These are phyloP conservation scores for Schwanniomyces pseudopolymorphus DNA, from an alignment of 805 yeast species.

Conservation along the genomic window DNA sequence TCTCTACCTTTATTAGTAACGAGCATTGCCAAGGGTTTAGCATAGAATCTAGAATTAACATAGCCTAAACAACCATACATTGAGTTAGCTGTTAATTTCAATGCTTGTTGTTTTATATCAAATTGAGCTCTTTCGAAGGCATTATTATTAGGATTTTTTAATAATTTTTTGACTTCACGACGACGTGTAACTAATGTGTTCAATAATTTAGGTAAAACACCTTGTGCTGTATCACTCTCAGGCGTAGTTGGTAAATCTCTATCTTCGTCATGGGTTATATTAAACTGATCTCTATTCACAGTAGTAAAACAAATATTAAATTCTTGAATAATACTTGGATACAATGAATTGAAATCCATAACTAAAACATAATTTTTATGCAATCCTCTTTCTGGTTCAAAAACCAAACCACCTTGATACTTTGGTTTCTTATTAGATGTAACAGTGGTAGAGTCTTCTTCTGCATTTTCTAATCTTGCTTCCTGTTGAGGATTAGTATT, in stretches of 20 bases:
- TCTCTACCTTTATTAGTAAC: conserved; percentile 96
- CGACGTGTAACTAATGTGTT: conserved; percentile 87
- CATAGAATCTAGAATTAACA: conserved; percentile 88
- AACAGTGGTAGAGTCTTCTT: conserved; percentile 48
- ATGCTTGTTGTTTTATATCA: conserved; percentile 94
- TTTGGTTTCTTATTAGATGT: conserved; percentile 66
- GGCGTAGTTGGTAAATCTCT: conserved; percentile 71
- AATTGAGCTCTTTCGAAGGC: conserved; percentile 73
- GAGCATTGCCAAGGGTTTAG: conserved; percentile 92
- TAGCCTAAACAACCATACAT: conserved; percentile 99
- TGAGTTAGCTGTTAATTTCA: conserved; percentile 97
- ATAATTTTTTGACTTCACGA: conserved; percentile 82
- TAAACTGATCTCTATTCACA: conserved; percentile 63
- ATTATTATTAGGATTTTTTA: conserved; percentile 71
- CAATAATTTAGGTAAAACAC: conserved; percentile 83
- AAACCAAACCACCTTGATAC: conserved; percentile 90
- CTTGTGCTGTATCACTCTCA: conserved; percentile 53
- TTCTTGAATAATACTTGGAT: conserved; percentile 96
- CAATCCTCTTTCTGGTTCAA: conserved; percentile 94
- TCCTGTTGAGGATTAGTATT: conserved; percentile 35
- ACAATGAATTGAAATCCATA: conserved; percentile 97
- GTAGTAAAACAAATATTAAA: conserved; percentile 97
- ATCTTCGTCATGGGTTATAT: conserved; percentile 47
- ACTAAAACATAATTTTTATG: conserved; percentile 87
- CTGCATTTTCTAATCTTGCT: conserved; percentile 29